Conservation (phyloP, 73 alveolate species). For the Paraurostyla sp. region DNA sequence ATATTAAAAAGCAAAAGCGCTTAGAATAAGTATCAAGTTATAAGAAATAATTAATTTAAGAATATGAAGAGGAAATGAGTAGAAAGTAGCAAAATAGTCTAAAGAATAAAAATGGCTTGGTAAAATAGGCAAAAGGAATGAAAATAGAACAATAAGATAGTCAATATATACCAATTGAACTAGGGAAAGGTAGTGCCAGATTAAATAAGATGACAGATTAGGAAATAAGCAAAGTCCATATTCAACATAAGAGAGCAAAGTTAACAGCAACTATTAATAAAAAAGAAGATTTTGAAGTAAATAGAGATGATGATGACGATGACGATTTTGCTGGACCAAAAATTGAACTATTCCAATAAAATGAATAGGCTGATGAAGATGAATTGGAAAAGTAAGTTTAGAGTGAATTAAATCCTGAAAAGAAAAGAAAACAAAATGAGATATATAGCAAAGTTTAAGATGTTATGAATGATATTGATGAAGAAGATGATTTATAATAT, state of each 20-base stretch:
- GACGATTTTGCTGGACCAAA: slow-evolving; percentile 53
- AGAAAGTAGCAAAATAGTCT: background rate
- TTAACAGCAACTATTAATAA: background rate
- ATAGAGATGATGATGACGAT: slow-evolving; percentile 43
- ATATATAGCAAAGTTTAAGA: background rate
- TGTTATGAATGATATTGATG: background rate
- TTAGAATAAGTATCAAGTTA: background rate
- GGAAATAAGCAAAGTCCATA: slow-evolving; percentile 10
- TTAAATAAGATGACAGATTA: slow-evolving; percentile 18
- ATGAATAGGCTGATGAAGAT: background rate
- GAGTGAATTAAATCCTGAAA: background rate
- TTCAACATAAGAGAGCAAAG: slow-evolving; percentile 35
- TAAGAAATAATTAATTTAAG: background rate
- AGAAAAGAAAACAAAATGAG: background rate
- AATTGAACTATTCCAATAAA: slow-evolving; percentile 13
- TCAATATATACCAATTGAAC: slow-evolving; percentile 3
- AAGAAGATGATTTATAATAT: background rate
- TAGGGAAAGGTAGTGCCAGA: slow-evolving; percentile 6
- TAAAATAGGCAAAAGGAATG: background rate
- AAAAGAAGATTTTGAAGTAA: slow-evolving; percentile 44
- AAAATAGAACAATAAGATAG: background rate
- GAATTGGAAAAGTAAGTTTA: background rate
- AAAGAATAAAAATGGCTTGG: background rate
- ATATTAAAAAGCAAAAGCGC: background rate
- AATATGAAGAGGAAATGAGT: slow-evolving; percentile 48